A percentile compares a stretch with the other conserved stretches of the same genome.
Evolutionary conservation across 192 early-diverging fungal species (phyloP).

Genomic region (Anaeromyces robustus): DNA sequence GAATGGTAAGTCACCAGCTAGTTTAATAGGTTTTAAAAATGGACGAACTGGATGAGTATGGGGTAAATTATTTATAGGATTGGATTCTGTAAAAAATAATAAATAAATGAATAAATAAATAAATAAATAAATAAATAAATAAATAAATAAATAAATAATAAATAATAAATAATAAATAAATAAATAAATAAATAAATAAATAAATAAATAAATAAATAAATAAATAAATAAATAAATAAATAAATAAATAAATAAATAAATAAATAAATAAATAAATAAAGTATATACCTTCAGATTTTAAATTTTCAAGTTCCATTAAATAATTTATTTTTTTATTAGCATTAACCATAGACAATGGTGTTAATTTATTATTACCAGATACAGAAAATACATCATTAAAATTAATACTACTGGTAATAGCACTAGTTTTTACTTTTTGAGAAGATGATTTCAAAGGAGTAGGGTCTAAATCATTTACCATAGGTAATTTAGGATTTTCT

Average conservation of each 20-base stretch:
- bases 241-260: too few relatives aligned
- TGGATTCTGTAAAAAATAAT: neutral
- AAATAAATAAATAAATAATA: too few relatives aligned
- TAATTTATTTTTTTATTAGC: neutral
- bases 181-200: too few relatives aligned
- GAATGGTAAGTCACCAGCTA: neutral
- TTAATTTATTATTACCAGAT: neutral
- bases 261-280: too few relatives aligned
- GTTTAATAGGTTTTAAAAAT: neutral
- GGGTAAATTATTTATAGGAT: neutral
- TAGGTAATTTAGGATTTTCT: neutral
- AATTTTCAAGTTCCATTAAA: neutral
- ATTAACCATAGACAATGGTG: neutral
- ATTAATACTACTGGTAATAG: neutral
- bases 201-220: too few relatives aligned
- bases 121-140: too few relatives aligned
- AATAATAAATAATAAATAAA: too few relatives aligned
- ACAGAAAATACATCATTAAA: neutral
- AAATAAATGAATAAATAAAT: too few relatives aligned
- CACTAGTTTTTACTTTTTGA: neutral
- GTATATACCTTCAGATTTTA: neutral
- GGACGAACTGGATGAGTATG: neutral
- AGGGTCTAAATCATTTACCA: neutral
- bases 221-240: too few relatives aligned
- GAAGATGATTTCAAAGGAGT: neutral